A percentile compares a stretch with the other conserved stretches of the same genome.
These are phyloP conservation scores for Eimeria brunetti DNA, from an alignment of 169 alveolate genomes.

Conservation along the genomic window DNA sequence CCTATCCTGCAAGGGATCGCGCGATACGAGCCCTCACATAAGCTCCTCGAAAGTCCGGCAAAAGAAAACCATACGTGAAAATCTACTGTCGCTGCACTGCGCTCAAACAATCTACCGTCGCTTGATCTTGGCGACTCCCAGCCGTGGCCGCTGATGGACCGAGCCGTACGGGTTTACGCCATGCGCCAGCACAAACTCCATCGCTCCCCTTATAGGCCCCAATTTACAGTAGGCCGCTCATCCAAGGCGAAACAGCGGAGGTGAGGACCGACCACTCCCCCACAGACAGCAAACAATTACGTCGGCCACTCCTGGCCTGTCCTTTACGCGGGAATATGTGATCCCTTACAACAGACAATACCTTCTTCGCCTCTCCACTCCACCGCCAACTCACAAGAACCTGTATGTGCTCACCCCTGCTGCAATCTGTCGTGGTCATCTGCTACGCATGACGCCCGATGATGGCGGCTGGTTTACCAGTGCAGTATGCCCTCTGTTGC, in stretches of 20 bases:
- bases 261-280: background rate
- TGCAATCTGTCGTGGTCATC: conserved; percentile 10
- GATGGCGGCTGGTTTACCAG: background rate
- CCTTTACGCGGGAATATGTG: background rate
- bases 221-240: background rate
- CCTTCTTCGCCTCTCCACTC: background rate
- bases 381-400: conserved; percentile 25
- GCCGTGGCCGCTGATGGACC: background rate
- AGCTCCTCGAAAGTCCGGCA: background rate
- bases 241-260: background rate
- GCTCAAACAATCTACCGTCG: background rate
- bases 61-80: background rate
- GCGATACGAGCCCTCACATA: background rate
- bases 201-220: background rate
- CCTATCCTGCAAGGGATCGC: background rate
- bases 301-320: background rate
- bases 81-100: background rate
- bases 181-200: background rate
- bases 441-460: background rate
- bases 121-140: background rate
- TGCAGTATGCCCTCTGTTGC: background rate
- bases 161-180: background rate
- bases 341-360: background rate
- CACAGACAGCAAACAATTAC: background rate
- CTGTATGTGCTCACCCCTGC: background rate